phyloP scores from a whole-genome alignment of 805 yeast genomes.

The Metschnikowia shivogae region DNA sequence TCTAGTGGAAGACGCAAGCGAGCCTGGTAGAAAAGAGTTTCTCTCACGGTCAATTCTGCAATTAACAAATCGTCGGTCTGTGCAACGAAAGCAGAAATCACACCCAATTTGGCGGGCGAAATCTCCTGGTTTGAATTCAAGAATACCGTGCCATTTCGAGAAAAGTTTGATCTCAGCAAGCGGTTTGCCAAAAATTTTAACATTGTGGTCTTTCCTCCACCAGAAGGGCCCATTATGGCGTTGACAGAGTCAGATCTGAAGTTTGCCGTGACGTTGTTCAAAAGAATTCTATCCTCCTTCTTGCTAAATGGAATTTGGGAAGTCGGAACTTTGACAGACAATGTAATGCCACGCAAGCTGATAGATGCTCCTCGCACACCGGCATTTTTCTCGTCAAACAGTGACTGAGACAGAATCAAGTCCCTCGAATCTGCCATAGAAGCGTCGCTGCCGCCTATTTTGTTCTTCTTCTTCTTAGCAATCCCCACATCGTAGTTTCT shows the following conservation, averaged over 20 bases:
- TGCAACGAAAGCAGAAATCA: slow-evolving; percentile 66
- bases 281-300: slow-evolving; percentile 13
- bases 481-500: slow-evolving; percentile 51
- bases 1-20: slow-evolving; percentile 51
- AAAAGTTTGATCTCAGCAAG: slow-evolving; percentile 25
- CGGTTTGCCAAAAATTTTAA: slow-evolving; percentile 62
- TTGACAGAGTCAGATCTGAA: slow-evolving; percentile 57
- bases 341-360: slow-evolving; percentile 10
- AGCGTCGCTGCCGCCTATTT: slow-evolving; percentile 22
- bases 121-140: slow-evolving; percentile 27
- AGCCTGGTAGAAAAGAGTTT: slow-evolving; percentile 72
- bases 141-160: slow-evolving; percentile 23
- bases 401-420: slow-evolving; percentile 2
- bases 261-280: slow-evolving; percentile 45
- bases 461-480: slow-evolving; percentile 38
- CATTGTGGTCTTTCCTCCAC: slow-evolving; percentile 71
- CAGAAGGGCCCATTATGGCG: slow-evolving; percentile 80
- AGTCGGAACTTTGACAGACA: slow-evolving; percentile 14
- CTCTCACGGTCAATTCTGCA: slow-evolving; percentile 70
- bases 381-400: slow-evolving; percentile 8
- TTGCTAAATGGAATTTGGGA: slow-evolving; percentile 8
- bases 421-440: not conserved
- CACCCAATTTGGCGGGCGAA: slow-evolving; percentile 22
- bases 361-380: slow-evolving; percentile 9
- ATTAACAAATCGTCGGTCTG: slow-evolving; percentile 76